These are phyloP conservation scores for Aspergillus ellipticus DNA, from an alignment of 495 filamentous ascomycete species.

Conservation along the genomic window DNA sequence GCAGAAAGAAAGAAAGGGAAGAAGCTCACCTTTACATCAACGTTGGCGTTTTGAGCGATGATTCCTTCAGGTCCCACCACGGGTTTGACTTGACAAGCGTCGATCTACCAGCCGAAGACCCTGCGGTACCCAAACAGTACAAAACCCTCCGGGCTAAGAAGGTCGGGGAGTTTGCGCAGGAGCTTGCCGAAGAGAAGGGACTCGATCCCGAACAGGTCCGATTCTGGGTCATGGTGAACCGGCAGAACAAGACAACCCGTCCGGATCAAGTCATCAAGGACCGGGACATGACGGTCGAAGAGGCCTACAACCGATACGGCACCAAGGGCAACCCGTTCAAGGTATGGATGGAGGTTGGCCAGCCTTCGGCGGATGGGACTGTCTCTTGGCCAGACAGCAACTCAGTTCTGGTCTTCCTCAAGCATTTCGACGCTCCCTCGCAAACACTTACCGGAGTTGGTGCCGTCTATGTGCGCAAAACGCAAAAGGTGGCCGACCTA, in stretches of 20 bases:
- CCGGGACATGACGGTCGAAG: constrained; percentile 74
- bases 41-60: constrained; percentile 73
- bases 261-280: constrained; percentile 83
- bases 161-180: constrained; percentile 65
- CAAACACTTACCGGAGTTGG: constrained; percentile 74
- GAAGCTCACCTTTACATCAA: constrained; percentile 90
- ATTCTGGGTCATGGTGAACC: constrained; percentile 96
- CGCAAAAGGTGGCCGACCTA: constrained; percentile 84
- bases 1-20: constrained; percentile 77
- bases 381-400: constrained; percentile 64
- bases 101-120: constrained; percentile 64
- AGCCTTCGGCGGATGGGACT: constrained; percentile 62
- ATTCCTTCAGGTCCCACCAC: constrained; percentile 72
- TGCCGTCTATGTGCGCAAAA: constrained; percentile 80
- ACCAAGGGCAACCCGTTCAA: constrained; percentile 72
- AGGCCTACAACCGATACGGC: constrained; percentile 63
- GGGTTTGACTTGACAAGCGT: constrained; percentile 80
- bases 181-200: constrained; percentile 64
- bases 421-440: constrained; percentile 75
- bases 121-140: constrained; percentile 55
- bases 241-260: constrained; percentile 93
- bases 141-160: constrained; percentile 68
- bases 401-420: constrained; percentile 82
- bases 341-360: constrained; percentile 78
- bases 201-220: constrained; percentile 60